Percentiles rank a stretch among this genome's conserved stretches.
Conservation (phyloP, 148 eudicot species). For the Cornus kousa region DNA sequence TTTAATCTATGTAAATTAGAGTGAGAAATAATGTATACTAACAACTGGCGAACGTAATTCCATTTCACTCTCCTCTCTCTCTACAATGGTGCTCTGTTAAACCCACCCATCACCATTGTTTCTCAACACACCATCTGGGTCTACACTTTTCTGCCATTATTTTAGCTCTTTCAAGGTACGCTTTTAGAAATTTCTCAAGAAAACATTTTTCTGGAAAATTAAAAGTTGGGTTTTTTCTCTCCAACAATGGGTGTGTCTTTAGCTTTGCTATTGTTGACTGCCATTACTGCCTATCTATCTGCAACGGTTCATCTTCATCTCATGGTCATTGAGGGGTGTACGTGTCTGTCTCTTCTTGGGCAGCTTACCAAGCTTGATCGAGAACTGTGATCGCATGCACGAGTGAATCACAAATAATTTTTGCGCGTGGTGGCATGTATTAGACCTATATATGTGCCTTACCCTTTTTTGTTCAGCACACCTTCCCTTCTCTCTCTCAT, state of each 20-base stretch:
- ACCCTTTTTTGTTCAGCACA: slow-evolving; percentile 63
- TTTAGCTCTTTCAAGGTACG: too few relatives aligned
- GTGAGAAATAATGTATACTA: too few relatives aligned
- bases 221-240: neutral
- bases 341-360: slow-evolving; percentile 89
- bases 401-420: slow-evolving; percentile 93
- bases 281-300: slow-evolving; percentile 44
- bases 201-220: slow-evolving; percentile 5
- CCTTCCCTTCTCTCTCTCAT: too few relatives aligned
- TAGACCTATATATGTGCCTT: slow-evolving; percentile 91
- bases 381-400: slow-evolving; percentile 77
- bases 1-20: too few relatives aligned
- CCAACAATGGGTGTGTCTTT: slow-evolving; percentile 44
- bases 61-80: neutral
- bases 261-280: slow-evolving; percentile 50
- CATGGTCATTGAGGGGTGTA: slow-evolving; percentile 72
- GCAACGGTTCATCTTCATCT: slow-evolving; percentile 89
- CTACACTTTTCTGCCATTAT: neutral
- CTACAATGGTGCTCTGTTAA: neutral
- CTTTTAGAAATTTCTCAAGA: neutral
- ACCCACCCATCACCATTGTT: neutral
- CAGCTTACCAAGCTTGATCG: slow-evolving; percentile 75
- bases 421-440: slow-evolving; percentile 83
- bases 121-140: neutral
- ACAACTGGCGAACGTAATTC: too few relatives aligned